Conservation (phyloP, 805 yeast species). For the Saturnispora diversa region DNA sequence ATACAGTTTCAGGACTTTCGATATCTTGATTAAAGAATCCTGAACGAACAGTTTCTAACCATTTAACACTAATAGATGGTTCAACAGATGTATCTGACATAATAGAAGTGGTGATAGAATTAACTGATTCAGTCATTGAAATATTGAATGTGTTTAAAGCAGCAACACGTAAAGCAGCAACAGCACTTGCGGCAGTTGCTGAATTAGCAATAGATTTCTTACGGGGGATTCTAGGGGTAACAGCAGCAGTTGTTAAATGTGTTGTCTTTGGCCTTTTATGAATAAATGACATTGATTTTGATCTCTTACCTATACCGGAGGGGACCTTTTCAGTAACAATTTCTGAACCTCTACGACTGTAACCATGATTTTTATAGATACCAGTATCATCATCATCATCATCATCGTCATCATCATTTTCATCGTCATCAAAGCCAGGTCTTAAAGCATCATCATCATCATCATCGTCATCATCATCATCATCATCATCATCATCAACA, state of each 20-base stretch:
- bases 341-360: constrained; percentile 28
- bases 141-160: constrained; percentile 43
- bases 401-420: constrained; percentile 33
- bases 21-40: constrained; percentile 76
- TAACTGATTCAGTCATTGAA: constrained; percentile 31
- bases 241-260: constrained; percentile 64
- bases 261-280: constrained; percentile 39
- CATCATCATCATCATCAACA: constrained; percentile 2
- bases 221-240: constrained; percentile 73
- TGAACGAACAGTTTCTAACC: constrained; percentile 67
- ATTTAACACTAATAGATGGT: constrained; percentile 42
- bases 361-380: constrained; percentile 20
- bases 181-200: constrained; percentile 63
- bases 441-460: constrained; percentile 13
- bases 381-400: constrained; percentile 31
- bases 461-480: not conserved
- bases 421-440: constrained; percentile 28
- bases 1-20: constrained; percentile 69
- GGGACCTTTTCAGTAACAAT: constrained; percentile 33
- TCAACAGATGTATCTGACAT: constrained; percentile 31
- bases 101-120: constrained; percentile 28
- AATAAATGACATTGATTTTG: constrained; percentile 57
- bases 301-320: constrained; percentile 41
- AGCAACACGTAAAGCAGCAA: constrained; percentile 66
- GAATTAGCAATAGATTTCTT: constrained; percentile 43